These are phyloP conservation scores for Crataegus laevigata DNA, from an alignment of 306 rosid genomes.

Conservation along the genomic window DNA sequence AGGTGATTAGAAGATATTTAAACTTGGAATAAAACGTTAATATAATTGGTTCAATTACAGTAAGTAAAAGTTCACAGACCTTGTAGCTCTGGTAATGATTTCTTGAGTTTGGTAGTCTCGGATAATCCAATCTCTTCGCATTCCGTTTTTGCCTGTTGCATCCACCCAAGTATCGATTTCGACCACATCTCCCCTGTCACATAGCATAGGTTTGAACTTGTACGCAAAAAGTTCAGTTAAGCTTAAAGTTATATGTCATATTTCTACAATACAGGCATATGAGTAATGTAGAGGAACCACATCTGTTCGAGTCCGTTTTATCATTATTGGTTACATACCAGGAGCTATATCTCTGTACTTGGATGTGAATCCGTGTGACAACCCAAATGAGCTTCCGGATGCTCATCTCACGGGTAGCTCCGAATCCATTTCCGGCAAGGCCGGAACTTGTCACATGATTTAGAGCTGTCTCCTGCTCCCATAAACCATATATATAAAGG, in stretches of 20 bases:
- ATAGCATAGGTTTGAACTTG: neutral
- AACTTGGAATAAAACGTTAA: neutral
- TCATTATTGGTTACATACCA: slow-evolving; percentile 37
- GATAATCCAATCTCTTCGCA: slow-evolving; percentile 94
- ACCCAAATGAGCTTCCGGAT: slow-evolving; percentile 85
- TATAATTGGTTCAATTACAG: neutral
- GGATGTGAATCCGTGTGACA: slow-evolving; percentile 77
- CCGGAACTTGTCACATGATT: slow-evolving; percentile 83
- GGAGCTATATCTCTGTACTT: slow-evolving; percentile 73
- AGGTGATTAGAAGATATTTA: neutral
- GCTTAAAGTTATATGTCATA: neutral
- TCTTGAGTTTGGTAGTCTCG: slow-evolving; percentile 62
- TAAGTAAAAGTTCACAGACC: slow-evolving; percentile 22
- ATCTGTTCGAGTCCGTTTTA: neutral
- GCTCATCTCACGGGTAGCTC: slow-evolving; percentile 87
- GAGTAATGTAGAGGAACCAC: neutral
- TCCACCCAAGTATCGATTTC: slow-evolving; percentile 96
- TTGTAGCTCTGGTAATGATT: slow-evolving; percentile 76
- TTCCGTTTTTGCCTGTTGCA: slow-evolving; percentile 85
- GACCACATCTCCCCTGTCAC: slow-evolving; percentile 81
- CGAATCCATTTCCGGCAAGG: slow-evolving; percentile 76
- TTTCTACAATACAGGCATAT: neutral
- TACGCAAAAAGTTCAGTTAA: neutral
- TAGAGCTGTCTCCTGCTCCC: slow-evolving; percentile 70
- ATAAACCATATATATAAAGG: neutral